Evolutionary conservation across 805 yeast species (phyloP), one percentile per base, ranked within the genome.

Genomic region (Kuraishia cidri): DNA sequence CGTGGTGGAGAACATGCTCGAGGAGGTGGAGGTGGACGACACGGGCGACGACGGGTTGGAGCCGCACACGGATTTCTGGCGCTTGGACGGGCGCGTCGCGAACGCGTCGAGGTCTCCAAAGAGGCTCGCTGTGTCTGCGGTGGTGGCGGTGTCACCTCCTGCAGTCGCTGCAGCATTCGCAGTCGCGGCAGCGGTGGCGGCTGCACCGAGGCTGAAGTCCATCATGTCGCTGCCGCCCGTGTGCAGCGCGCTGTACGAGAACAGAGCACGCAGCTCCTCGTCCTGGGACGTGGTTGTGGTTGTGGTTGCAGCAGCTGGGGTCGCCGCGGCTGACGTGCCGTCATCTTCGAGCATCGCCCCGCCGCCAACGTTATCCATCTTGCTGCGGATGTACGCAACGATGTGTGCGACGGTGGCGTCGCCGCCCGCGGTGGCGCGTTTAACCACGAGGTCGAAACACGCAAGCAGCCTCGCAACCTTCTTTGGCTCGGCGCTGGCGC

Each of bases 251-350:
- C 22, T 33, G 17, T 33, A 33, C 9, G 32, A 26, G 17, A 33
- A 33, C 9, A 33, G 19, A n/a, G 13, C 24, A 19, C 24, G 22
- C 13, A 33, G 20, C 22, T 33, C 36, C 20, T 33, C 29, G 15
- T 33, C 33, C 12, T 21, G 23, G 9, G 23, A 10, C 9, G 23
- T 20, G 9, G 23, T 7, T 20, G 23, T 10, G 7, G 9, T 7
- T 20, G 23, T 20, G 23, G 23, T 20, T 7, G 23, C 10, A 10
- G 23, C 23, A 7, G 9, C 9, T 20, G 23, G 23, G 10, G 9
- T 20, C 23, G n/a, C n/a, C n/a, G n/a, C n/a, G n/a, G n/a, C n/a
- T n/a, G n/a, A n/a, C n/a, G n/a, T n/a, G n/a, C n/a, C n/a, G 23
- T 20, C 7, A 7, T 7, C 23, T 7, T 10, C 23, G 23, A 20